Percentiles rank a stretch among this genome's conserved stretches.
Evolutionary conservation across 441 rosid genomes (phyloP).

Genomic region (Populus trichocarpa): DNA sequence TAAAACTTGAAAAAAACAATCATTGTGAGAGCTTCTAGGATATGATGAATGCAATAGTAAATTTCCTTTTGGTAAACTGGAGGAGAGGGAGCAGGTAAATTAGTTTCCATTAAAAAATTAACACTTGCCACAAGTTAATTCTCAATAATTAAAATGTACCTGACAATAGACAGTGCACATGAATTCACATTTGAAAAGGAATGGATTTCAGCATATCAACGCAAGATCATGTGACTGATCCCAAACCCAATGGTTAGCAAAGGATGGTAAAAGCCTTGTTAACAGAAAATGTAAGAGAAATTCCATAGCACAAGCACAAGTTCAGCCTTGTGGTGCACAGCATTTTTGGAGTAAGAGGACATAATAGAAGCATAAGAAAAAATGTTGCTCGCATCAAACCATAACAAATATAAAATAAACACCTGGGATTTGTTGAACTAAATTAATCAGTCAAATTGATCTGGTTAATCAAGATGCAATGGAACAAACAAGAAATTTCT

Average conservation of each 20-base stretch:
- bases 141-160: background rate
- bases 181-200: background rate
- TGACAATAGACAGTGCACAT: background rate
- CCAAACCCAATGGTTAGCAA: background rate
- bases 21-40: background rate
- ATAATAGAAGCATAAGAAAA: background rate
- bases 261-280: background rate
- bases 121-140: background rate
- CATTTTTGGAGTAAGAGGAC: background rate
- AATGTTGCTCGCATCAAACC: background rate
- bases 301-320: no score
- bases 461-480: background rate
- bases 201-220: background rate
- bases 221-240: background rate
- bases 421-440: background rate
- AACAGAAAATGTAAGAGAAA: no score
- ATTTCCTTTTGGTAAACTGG: background rate
- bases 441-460: background rate
- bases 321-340: background rate
- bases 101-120: background rate
- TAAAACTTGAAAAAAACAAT: no score
- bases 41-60: background rate
- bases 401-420: no score
- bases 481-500: background rate
- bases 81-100: background rate